Evolutionary conservation across 148 eudicot genomes (phyloP).

Genomic region (Vaccinium macrocarpon): DNA sequence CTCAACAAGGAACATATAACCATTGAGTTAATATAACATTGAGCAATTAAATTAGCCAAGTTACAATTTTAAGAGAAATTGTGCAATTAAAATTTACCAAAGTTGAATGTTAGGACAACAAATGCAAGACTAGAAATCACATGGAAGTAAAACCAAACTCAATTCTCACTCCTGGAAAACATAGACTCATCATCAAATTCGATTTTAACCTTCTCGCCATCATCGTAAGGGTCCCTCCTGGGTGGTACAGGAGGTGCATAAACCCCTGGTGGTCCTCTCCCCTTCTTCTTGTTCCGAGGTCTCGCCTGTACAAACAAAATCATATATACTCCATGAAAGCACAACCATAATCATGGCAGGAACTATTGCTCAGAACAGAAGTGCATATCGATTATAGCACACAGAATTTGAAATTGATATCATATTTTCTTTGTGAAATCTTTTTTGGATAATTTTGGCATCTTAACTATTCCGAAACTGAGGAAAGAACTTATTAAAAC

Average conservation of each 20-base stretch:
- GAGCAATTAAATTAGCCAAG: neutral
- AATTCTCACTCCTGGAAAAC: neutral
- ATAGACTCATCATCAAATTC: constrained; percentile 34
- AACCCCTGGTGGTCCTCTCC: constrained; percentile 55
- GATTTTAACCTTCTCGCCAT: constrained; percentile 22
- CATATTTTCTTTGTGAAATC: neutral
- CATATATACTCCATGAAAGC: neutral
- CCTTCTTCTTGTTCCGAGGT: constrained; percentile 57
- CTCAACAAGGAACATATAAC: neutral
- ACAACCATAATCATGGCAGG: neutral
- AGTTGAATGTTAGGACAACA: constrained; percentile 2
- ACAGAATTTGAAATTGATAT: neutral
- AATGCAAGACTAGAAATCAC: constrained; percentile 14
- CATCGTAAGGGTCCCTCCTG: constrained; percentile 44
- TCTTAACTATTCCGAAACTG: neutral
- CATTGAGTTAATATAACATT: no score
- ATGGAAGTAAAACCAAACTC: neutral
- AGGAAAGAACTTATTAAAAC: neutral
- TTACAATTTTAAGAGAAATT: neutral
- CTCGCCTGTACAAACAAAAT: constrained; percentile 36
- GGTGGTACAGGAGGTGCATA: constrained; percentile 41
- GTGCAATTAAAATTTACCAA: constrained; percentile 1
- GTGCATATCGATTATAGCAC: neutral
- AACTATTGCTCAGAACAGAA: neutral
- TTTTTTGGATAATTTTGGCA: neutral